Conservation (phyloP, 306 rosid genomes). For the Astragalus glycyphyllos region DNA sequence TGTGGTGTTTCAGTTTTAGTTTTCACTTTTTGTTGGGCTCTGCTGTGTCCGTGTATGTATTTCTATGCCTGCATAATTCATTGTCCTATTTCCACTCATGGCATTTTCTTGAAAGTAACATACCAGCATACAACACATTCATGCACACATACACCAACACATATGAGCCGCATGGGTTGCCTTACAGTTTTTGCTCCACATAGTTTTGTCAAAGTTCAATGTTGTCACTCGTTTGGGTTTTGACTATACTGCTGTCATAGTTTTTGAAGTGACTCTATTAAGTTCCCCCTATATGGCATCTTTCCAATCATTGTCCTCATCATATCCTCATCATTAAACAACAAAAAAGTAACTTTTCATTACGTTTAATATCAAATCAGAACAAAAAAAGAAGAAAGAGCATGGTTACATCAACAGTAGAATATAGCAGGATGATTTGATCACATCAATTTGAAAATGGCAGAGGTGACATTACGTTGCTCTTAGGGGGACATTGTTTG, state of each 20-base stretch:
- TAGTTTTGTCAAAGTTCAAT: slow-evolving; percentile 11
- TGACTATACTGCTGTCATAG: background rate
- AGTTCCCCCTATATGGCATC: slow-evolving; percentile 14
- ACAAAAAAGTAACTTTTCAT: background rate
- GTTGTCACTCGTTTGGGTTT: slow-evolving; percentile 7
- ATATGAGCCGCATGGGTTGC: slow-evolving; percentile 1
- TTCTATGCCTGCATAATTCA: slow-evolving; percentile 10
- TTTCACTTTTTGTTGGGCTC: slow-evolving; percentile 34
- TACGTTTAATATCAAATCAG: slow-evolving; percentile 9
- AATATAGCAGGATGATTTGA: background rate
- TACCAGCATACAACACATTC: slow-evolving; percentile 1
- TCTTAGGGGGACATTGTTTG: background rate
- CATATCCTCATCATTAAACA: slow-evolving; percentile 33
- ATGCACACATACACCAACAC: background rate
- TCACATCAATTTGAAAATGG: slow-evolving; percentile 12
- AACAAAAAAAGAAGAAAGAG: slow-evolving; percentile 9
- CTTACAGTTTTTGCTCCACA: slow-evolving; percentile 30
- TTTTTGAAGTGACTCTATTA: slow-evolving; percentile 2
- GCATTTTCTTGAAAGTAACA: slow-evolving; percentile 9
- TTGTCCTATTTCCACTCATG: slow-evolving; percentile 30
- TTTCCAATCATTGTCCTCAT: slow-evolving; percentile 19
- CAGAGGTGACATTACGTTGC: slow-evolving; percentile 13
- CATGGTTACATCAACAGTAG: slow-evolving; percentile 22
- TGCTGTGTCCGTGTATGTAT: slow-evolving; percentile 35
- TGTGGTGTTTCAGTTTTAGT: slow-evolving; percentile 50